Base-by-base conservation (phyloP, 2,329 filamentous ascomycete genomes). In the Claviceps sp. region DNA sequence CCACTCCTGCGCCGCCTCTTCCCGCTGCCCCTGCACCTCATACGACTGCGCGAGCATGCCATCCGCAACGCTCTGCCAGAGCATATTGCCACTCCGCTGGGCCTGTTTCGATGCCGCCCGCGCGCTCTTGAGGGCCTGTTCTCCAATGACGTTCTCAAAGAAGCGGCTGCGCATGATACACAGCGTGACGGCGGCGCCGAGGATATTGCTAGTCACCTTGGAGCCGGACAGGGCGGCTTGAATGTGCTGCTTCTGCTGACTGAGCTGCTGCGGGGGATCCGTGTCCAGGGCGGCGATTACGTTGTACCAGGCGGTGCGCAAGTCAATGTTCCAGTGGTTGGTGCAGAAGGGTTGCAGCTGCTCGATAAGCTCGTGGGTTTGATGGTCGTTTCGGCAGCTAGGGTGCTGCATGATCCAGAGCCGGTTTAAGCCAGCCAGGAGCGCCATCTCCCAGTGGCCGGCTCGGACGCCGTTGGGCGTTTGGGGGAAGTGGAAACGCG, bases 161-260 rank as follows among this genome's bases (percentile, higher is more conserved):
- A 95, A 85, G 50, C 82, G 79, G 61, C 78, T 82, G 50, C 86
- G 85, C 85, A 96, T 94, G 57, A 93, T 83, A 58, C 83, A 89
- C 54, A 96, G 78, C 5, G 85, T 83, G 57, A 96, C 85, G 47
- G 84, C 84, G n/a, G 89, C 77, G 51, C 90, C 84, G 57, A 94
- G 86, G 34, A 80, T 80, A 63, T 95, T 95, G 51, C 75, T 74
- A 8, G 85, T 82, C 7, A 73, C 72, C 57, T 84, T 84, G 13
- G 86, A 84, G 2, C 81, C 79, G 41, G 77, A 76, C 43, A 95
- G 76, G 2, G 88, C 85, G 41, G 76, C 74, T 55, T 87, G 82
- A 51, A 96, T 83, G 61, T 85, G 81, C 42, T 84, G 78, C 67
- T 95, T 96, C 52, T 86, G 83, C 55, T 85, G 79, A 54, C 87